Evolutionary conservation across 306 rosid genomes (phyloP), one percentile per base, ranked within the genome.

Genomic region (Glycyrrhiza uralensis): DNA sequence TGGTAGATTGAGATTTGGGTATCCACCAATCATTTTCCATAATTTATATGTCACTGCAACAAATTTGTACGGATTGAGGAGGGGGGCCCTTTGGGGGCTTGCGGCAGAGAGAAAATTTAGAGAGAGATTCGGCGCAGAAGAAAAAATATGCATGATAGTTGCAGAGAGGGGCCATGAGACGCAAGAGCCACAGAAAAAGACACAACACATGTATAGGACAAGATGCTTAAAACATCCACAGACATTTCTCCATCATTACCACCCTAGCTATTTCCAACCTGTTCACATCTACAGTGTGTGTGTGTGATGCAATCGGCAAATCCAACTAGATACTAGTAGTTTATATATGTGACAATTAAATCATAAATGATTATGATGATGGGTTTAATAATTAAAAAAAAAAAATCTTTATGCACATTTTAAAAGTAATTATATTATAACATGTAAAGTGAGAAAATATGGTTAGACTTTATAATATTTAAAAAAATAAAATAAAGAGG

Each of bases 211-310:
- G 75, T 69, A 84, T 47, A 80, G 57, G 78, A 76, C 89, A 81
- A 82, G 88, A 83, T 71, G 71, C 88, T 81, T 80, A 63, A 50
- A 54, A 50, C 69, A 45, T 64, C 72, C 89, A 84, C 75, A 77
- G 85, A 82, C 84, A 82, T 79, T 55, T 87, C 85, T 66, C 83
- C 79, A 79, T 87, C 87, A 76, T 76, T 70, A 74, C 75, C 35
- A 18, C 52, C 72, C 74, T 60, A n/a, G n/a, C n/a, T n/a, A 70
- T 67, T 76, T 39, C 54, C 72, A 33, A 28, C 64, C 66, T 76
- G 46, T 62, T 71, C 64, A 39, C 24, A 0, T 39, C 74, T 44
- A 74, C 70, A 13, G 39, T 60, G 2, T 26, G 2, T 42, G 2
- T 22, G 46, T 18, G 14, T 79, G 41, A 72, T 72, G 70, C 70